Base-by-base conservation (phyloP, 2,329 filamentous ascomycete species). In the Cladorrhinum sp. region DNA sequence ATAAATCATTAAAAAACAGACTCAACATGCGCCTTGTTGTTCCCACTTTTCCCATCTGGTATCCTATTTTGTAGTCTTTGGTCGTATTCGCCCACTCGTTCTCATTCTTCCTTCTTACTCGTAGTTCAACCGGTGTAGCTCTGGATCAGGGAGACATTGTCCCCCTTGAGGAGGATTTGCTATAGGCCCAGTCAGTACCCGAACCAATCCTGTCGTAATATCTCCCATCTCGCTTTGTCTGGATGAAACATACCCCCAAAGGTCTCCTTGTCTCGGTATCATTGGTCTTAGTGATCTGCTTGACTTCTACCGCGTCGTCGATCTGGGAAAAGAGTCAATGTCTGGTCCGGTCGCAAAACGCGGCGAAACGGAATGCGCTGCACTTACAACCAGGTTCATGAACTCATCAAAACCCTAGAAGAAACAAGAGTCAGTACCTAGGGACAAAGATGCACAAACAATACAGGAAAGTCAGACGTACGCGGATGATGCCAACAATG, bases 361-460 rank as follows among this genome's bases (percentile, higher is more conserved):
- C 50, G n/a, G 85, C 27, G n/a, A 20, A 13, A 32, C 7, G 36
- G 55, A 32, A 27, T 41, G 48, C 49, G 51, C 29, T 51, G 18
- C 13, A 65, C 67, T 63, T 38, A 74, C 67, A 41, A 98, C 95
- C 54, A 99, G 81, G 79, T 99, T 99, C 93, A 99, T 97, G 79
- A 98, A 99, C 77, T 99, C 95, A 74, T 99, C 95, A 68, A 99
- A 99, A 13, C 95, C 93, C 92, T 96, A 64, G n/a, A n/a, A 1
- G 36, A 2, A 50, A 55, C 18, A 41, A 45, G 22, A 16, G 58
- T 64, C 38, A 62, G 57, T 23, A 55, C n/a, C 10, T 4, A 45
- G 18, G 20, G 41, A 45, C 41, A 45, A 45, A 10, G 25, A 18
- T 54, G 61, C 24, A 55, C 10, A 23, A 24, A 18, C 3, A 50